phyloP scores from a whole-genome alignment of 1,284 basidiomycete species.

The Exobasidium cylindrosporum region DNA sequence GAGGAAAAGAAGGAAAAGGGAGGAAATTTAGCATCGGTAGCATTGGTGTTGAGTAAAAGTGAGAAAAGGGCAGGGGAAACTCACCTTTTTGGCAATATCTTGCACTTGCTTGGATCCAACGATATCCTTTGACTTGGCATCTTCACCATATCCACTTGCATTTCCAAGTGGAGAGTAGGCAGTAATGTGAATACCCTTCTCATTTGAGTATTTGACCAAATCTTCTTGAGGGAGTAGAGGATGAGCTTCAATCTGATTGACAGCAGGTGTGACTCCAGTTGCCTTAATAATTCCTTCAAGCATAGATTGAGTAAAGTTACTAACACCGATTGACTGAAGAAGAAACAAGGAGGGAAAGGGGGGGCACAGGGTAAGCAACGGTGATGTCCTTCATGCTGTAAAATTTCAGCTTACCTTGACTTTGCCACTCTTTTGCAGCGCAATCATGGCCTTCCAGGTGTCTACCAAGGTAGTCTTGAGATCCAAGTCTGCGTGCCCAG shows the following conservation, averaged over 20 bases:
- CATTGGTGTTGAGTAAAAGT: too few species aligned
- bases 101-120: conserved; percentile 51
- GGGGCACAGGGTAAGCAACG: conserved; percentile 39
- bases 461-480: conserved; percentile 66
- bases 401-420: conserved; percentile 49
- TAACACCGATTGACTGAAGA: conserved; percentile 62
- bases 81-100: conserved; percentile 53
- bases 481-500: conserved; percentile 62
- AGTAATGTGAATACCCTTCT: conserved; percentile 45
- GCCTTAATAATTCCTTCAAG: conserved; percentile 70
- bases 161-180: conserved; percentile 58
- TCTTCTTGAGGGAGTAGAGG: conserved; percentile 59
- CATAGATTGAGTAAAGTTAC: conserved; percentile 72
- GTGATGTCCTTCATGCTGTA: conserved; percentile 50
- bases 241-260: conserved; percentile 82
- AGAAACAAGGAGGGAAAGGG: neutral
- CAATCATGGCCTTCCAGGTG: conserved; percentile 76
- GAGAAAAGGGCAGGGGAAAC: neutral
- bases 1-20: neutral
- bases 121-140: conserved; percentile 21
- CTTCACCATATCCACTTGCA: conserved; percentile 15
- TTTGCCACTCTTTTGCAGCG: conserved; percentile 58
- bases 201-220: conserved; percentile 37
- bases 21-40: neutral
- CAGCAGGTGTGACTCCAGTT: conserved; percentile 73